Conservation (phyloP, 352 stramenopile genomes). For the Phytopythium chamaehyphon region DNA sequence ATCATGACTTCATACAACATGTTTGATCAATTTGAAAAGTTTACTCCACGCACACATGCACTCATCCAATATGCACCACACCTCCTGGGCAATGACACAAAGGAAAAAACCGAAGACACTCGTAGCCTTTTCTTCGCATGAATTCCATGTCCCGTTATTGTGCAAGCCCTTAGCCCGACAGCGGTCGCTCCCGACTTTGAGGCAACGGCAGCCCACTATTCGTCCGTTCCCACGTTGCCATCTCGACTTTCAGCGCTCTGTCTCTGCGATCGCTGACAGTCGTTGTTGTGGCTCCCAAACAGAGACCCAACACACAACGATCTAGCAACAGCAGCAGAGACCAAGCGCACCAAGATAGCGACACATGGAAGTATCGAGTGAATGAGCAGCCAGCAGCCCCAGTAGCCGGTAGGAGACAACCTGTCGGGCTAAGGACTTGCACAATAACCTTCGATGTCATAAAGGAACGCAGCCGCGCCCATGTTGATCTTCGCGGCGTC, state of each 20-base stretch:
- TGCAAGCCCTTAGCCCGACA: slow-evolving; percentile 10
- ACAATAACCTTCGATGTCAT: slow-evolving; percentile 88
- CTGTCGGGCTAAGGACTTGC: slow-evolving; percentile 65
- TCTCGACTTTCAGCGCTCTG: neutral
- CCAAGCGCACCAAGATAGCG: neutral
- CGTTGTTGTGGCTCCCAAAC: neutral
- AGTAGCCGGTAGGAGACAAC: slow-evolving; percentile 4
- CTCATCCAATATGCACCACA: neutral
- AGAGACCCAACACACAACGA: neutral
- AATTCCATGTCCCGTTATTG: slow-evolving; percentile 7
- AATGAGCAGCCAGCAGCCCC: neutral
- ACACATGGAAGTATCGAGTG: neutral
- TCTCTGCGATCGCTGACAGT: neutral
- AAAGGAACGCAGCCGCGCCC: slow-evolving; percentile 66
- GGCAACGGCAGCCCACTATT: neutral
- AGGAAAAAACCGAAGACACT: slow-evolving; percentile 4
- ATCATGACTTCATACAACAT: no score
- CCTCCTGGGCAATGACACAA: neutral
- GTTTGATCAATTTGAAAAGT: no score
- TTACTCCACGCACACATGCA: no score
- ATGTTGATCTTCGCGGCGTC: slow-evolving; percentile 70
- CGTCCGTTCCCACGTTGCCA: neutral
- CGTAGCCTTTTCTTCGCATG: slow-evolving; percentile 5
- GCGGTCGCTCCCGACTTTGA: slow-evolving; percentile 5
- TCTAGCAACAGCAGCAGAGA: neutral